Evolutionary conservation across 192 early-diverging fungal species (phyloP).

Genomic region (Coemansia sp.): DNA sequence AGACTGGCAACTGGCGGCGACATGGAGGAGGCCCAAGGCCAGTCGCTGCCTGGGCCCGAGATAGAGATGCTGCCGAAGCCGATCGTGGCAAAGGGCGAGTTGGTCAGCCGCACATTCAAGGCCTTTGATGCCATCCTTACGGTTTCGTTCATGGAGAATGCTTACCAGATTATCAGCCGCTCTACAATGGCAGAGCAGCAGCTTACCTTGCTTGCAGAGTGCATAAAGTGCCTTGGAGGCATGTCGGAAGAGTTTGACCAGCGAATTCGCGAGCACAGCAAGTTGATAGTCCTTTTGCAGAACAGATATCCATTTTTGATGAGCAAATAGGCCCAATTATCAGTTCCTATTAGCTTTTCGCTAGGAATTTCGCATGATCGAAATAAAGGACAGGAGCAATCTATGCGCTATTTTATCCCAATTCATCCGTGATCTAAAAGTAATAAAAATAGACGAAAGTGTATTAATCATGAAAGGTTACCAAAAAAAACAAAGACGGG

Average conservation of each 20-base stretch:
- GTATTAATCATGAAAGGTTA: too few species aligned
- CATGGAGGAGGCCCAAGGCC: slow-evolving; percentile 6
- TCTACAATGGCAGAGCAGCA: slow-evolving; percentile 41
- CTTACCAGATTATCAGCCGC: slow-evolving; percentile 20
- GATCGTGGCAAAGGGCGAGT: slow-evolving; percentile 25
- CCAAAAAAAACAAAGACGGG: too few species aligned
- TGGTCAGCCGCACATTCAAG: slow-evolving; percentile 42
- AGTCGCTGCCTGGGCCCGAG: slow-evolving; percentile 19
- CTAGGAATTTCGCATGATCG: too few species aligned
- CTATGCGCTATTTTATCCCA: too few species aligned
- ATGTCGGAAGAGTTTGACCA: slow-evolving; percentile 30
- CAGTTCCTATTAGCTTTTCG: too few species aligned
- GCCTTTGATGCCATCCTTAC: slow-evolving; percentile 29
- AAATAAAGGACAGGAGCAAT: too few species aligned
- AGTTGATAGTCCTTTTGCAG: slow-evolving; percentile 28
- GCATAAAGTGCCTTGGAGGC: slow-evolving; percentile 20
- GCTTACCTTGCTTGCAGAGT: slow-evolving; percentile 37
- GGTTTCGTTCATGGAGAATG: slow-evolving; percentile 23
- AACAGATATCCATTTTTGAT: slow-evolving; percentile 41
- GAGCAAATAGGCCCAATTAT: slow-evolving; percentile 19
- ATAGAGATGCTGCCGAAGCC: slow-evolving; percentile 30
- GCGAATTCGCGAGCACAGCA: slow-evolving; percentile 21
- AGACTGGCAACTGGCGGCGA: slow-evolving; percentile 34
- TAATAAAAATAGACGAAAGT: too few species aligned
- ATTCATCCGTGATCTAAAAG: too few species aligned